Conservation (phyloP, 805 yeast genomes). For the Yueomyces sp. region DNA sequence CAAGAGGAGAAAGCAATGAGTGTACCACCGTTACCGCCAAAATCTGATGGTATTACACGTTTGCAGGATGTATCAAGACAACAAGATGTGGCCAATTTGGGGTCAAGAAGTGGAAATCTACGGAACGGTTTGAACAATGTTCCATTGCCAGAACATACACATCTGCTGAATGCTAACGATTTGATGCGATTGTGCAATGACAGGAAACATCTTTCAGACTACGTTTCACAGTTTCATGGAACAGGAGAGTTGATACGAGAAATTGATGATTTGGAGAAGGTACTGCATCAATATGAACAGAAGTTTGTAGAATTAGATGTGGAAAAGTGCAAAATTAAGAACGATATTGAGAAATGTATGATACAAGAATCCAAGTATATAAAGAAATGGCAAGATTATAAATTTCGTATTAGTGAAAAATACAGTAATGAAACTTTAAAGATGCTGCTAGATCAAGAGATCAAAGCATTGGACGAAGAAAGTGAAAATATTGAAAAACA, state of each 20-base stretch:
- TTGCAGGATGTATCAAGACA: too few relatives aligned
- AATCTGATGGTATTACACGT: too few relatives aligned
- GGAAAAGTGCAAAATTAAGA: conserved; percentile 13
- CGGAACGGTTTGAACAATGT: neutral
- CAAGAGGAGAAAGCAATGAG: too few relatives aligned
- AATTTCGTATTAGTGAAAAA: conserved; percentile 26
- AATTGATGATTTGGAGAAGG: conserved; percentile 4
- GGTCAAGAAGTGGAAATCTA: too few relatives aligned
- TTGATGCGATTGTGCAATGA: neutral
- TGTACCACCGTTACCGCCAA: too few relatives aligned
- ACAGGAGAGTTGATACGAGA: neutral
- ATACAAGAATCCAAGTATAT: conserved; percentile 20
- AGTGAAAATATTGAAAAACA: conserved; percentile 7
- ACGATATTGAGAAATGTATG: conserved; percentile 15
- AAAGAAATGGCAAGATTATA: conserved; percentile 25
- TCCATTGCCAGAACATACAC: neutral
- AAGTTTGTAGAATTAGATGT: conserved; percentile 15
- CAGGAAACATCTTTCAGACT: too few relatives aligned
- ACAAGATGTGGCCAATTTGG: too few relatives aligned
- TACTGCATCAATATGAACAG: conserved; percentile 10
- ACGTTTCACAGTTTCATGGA: too few relatives aligned
- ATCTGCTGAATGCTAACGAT: neutral
- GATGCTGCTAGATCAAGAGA: conserved; percentile 16
- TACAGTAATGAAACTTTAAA: conserved; percentile 26
- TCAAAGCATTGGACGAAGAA: conserved; percentile 20